Evolutionary conservation across 768 basidiomycete species (phyloP).

Genomic region (Steccherinum ochraceum): DNA sequence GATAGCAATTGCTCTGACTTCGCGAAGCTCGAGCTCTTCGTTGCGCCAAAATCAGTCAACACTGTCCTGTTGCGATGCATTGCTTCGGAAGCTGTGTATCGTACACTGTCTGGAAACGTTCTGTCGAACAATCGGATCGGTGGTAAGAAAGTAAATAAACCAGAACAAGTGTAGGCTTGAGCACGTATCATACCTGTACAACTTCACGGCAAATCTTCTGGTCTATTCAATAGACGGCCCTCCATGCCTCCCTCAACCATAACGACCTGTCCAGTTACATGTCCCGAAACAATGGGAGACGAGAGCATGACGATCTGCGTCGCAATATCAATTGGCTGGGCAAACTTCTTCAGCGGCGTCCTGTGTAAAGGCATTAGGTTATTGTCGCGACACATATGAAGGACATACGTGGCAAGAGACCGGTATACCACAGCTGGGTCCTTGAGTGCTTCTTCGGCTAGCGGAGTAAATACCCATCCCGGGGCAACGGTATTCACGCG

Average conservation of each 20-base stretch:
- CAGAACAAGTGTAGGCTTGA: no score
- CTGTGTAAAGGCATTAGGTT: conserved; percentile 26
- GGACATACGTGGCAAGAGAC: conserved; percentile 60
- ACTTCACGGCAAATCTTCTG: conserved; percentile 26
- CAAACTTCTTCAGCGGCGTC: conserved; percentile 66
- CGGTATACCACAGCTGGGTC: conserved; percentile 48
- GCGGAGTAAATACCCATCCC: conserved; percentile 49
- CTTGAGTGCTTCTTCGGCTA: conserved; percentile 51
- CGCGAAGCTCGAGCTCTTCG: no score
- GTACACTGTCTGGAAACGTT: no score
- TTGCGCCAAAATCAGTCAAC: no score
- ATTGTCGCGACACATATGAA: neutral
- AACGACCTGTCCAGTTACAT: conserved; percentile 62
- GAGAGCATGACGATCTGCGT: conserved; percentile 57
- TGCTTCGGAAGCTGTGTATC: no score
- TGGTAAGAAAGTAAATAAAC: no score
- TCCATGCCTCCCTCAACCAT: conserved; percentile 81
- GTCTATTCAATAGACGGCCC: conserved; percentile 46
- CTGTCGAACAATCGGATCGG: no score
- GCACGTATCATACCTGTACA: neutral
- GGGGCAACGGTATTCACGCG: conserved; percentile 69
- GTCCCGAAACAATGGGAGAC: conserved; percentile 57
- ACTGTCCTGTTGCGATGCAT: no score
- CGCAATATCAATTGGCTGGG: conserved; percentile 55
- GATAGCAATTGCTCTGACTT: no score